Evolutionary conservation across 2,329 filamentous ascomycete genomes (phyloP).

Genomic region (Pseudocercospora pini-densiflorae): DNA sequence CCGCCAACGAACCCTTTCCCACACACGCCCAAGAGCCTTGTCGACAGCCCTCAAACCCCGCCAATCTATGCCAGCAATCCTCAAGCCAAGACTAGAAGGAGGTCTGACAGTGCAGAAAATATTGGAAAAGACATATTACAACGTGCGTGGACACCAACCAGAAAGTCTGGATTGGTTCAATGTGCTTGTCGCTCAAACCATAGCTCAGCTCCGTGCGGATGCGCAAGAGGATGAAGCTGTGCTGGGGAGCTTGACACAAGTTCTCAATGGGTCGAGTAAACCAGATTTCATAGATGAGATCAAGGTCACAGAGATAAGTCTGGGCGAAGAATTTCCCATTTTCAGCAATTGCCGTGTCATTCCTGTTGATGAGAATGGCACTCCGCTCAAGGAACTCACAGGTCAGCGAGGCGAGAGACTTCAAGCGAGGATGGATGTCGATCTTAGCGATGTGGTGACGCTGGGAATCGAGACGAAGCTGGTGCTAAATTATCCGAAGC

Average conservation of each 20-base stretch:
- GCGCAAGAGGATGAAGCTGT: constrained; percentile 92
- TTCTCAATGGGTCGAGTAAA: constrained; percentile 81
- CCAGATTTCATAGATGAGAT: constrained; percentile 95
- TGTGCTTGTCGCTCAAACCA: constrained; percentile 92
- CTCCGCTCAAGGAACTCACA: constrained; percentile 51
- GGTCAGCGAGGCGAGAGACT: constrained; percentile 68
- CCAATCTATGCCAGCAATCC: constrained; percentile 32
- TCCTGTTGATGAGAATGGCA: constrained; percentile 80
- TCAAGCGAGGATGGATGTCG: constrained; percentile 96
- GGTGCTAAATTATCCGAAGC: constrained; percentile 91
- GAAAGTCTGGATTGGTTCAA: constrained; percentile 99
- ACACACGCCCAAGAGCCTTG: constrained; percentile 54
- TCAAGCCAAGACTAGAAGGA: constrained; percentile 37
- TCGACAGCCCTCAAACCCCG: constrained; percentile 36
- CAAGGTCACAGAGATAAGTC: constrained; percentile 86
- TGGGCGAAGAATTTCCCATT: constrained; percentile 97
- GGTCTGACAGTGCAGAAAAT: constrained; percentile 88
- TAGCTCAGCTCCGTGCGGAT: constrained; percentile 91
- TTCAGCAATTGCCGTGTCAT: constrained; percentile 98
- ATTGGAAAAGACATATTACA: constrained; percentile 96
- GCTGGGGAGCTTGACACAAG: constrained; percentile 78
- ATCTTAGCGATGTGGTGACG: constrained; percentile 94
- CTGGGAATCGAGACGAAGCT: constrained; percentile 93
- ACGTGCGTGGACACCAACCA: constrained; percentile 91
- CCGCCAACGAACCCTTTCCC: constrained; percentile 72